A percentile compares a stretch with the other conserved stretches of the same genome.
These are phyloP conservation scores for Chrysoporthe cubensis DNA, from an alignment of 2,329 filamentous ascomycete genomes.

Conservation along the genomic window DNA sequence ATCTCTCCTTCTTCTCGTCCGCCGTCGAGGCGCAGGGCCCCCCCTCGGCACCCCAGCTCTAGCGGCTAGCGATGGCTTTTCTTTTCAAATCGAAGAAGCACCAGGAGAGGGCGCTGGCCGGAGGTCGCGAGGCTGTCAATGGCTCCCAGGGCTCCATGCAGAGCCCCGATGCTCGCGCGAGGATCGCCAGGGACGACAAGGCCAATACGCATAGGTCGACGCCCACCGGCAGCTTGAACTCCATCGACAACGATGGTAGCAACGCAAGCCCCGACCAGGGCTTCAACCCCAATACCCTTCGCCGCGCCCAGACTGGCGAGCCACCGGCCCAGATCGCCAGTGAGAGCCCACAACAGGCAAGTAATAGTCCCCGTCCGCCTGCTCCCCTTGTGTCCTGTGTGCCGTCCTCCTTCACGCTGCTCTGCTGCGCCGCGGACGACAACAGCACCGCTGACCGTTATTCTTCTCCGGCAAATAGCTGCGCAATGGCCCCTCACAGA, in stretches of 20 bases:
- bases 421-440: not conserved
- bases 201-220: conserved; percentile 62
- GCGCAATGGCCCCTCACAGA: conserved; percentile 54
- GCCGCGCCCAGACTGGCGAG: conserved; percentile 41
- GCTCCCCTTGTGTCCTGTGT: not conserved
- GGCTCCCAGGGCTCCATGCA: conserved; percentile 54
- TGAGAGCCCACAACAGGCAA: conserved; percentile 43
- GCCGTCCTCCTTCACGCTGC: conserved; percentile 14
- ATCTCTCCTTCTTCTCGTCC: not conserved
- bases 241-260: conserved; percentile 62
- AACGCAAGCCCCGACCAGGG: conserved; percentile 68
- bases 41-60: conserved; percentile 44
- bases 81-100: conserved; percentile 83
- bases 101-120: conserved; percentile 62
- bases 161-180: conserved; percentile 52
- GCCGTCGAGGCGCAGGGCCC: conserved; percentile 29
- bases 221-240: conserved; percentile 78
- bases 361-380: conserved; percentile 28
- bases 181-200: conserved; percentile 61
- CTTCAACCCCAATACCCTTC: conserved; percentile 47
- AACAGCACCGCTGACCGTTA: conserved; percentile 23
- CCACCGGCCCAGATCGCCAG: conserved; percentile 54
- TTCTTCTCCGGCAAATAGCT: conserved; percentile 43
- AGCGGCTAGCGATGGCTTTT: conserved; percentile 69
- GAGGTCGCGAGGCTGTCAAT: conserved; percentile 55